Evolutionary conservation across 2,329 filamentous ascomycete genomes (phyloP), one percentile per base, ranked within the genome.

Genomic region (Penicillium sp.): DNA sequence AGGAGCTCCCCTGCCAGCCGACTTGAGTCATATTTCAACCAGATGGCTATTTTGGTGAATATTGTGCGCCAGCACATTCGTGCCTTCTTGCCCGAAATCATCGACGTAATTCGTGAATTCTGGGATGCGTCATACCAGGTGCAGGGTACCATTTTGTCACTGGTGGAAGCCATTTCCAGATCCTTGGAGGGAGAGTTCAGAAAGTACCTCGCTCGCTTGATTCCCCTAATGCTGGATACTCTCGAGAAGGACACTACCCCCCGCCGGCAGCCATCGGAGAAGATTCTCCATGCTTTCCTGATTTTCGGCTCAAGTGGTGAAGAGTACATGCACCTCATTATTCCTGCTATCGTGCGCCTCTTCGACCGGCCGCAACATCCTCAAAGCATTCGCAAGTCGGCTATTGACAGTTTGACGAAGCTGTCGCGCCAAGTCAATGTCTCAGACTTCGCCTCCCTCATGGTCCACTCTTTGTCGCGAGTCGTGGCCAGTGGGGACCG

Each of bases 291-390:
- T 72, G 93, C 94, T 0, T 96, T 99, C 75, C 80, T 99, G 31
- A 91, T 99, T 0, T 99, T 99, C 73, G 96, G 96, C 1, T 89
- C 93, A 0, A 98, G 93, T 70, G 91, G 90, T 11, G 95, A 99
- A 73, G 95, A 99, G 74, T 99, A 99, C 75, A 99, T 99, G 95
- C 95, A 99, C 73, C 83, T 99, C 54, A 98, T 99, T 66, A 91
- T 99, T 53, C 95, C 95, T 0, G 92, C 96, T 37, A 92, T 99
- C 69, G 93, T 99, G 9, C 88, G 90, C 46, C 90, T 96, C 50
- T 98, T 99, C 70, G 94, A 99, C 73, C 96, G 92, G 70, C 86
- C 89, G 35, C 88, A 89, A 11, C 91, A 96, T 63, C 92, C 92
- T 7, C 81, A 85, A 1, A 89, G 89, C 59, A 86, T 97, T 50